These are phyloP conservation scores for Leucosporidium scottii DNA, from an alignment of 768 basidiomycete genomes.

Conservation along the genomic window DNA sequence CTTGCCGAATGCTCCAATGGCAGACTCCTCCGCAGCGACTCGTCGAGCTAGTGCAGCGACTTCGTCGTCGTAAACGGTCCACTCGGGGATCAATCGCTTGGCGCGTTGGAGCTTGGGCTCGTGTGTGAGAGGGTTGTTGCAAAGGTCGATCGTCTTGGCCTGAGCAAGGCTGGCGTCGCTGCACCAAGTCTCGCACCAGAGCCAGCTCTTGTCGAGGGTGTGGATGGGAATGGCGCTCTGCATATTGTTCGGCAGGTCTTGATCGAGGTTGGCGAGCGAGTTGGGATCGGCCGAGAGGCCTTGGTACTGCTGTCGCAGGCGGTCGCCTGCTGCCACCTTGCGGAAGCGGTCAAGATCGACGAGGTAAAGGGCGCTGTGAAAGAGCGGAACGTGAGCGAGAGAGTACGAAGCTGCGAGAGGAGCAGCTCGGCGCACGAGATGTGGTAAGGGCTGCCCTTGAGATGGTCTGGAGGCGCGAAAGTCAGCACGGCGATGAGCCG, in stretches of 20 bases:
- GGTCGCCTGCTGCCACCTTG: constrained; percentile 67
- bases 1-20: constrained; percentile 24
- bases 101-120: constrained; percentile 92
- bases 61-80: constrained; percentile 73
- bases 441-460: constrained; percentile 80
- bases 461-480: constrained; percentile 53
- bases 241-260: constrained; percentile 95
- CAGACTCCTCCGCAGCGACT: constrained; percentile 55
- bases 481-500: not conserved
- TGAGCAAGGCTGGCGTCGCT: constrained; percentile 43
- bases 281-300: constrained; percentile 86
- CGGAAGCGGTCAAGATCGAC: constrained; percentile 93
- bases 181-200: constrained; percentile 99
- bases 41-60: constrained; percentile 53
- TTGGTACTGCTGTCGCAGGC: constrained; percentile 85
- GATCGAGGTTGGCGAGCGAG: constrained; percentile 89
- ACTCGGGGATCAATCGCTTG: constrained; percentile 82
- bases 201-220: constrained; percentile 85
- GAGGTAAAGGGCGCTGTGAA: constrained; percentile 77
- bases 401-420: no score
- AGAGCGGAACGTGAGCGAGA: not conserved
- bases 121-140: constrained; percentile 86
- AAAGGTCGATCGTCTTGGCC: constrained; percentile 72
- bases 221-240: constrained; percentile 86
- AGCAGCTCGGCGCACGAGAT: constrained; percentile 60